Base-by-base conservation (phyloP, 1,284 basidiomycete species). In the Marasmius oreades region DNA sequence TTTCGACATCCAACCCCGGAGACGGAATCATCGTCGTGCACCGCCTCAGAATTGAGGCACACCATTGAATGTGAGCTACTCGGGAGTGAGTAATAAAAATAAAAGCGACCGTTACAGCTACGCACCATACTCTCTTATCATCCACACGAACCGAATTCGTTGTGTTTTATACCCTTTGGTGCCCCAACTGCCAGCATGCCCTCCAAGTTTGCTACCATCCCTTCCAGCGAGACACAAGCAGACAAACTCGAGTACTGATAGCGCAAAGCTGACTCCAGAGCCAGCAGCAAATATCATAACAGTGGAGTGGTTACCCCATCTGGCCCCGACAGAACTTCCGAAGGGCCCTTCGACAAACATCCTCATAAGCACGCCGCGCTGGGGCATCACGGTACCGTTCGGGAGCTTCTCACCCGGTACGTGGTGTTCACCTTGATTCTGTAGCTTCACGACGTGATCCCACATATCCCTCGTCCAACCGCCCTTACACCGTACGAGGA, bases 11-110 rank as follows among this genome's bases (percentile, higher is more conserved):
- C 11, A 95, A 73, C 36, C 82, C 77, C 3, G 80, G 73, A 8
- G 67, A 37, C 0, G 84, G 75, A 12, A 90, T 76, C 70, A 90
- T 77, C 48, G 80, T 75, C 65, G 84, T 80, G 68, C 90, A 93
- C 28, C 80, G 76, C 24, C 86, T 79, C 24, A 95, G 68, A 47
- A 85, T 75, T 2, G 84, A 76, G 0, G 92, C 90, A 54, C 88
- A 86, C 92, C 92, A 94, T 56, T 88, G 85, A 39, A 93, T 76
- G 66, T 94, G 90, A n/a, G 85, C 89, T 90, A 47, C n/a, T 8
- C 42, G 23, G 43, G 24, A 7, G 33, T 52, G 22, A 36, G 39
- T 33, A 8, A n/a, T 20, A 18, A 53, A 8, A 34, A 5, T 4
- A 6, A 42, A 26, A 28, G 34, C 5, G 47, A 16, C 16, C 20